Evolutionary conservation across 768 basidiomycete genomes (phyloP), one percentile per base, ranked within the genome.

Genomic region (Russula sp.): DNA sequence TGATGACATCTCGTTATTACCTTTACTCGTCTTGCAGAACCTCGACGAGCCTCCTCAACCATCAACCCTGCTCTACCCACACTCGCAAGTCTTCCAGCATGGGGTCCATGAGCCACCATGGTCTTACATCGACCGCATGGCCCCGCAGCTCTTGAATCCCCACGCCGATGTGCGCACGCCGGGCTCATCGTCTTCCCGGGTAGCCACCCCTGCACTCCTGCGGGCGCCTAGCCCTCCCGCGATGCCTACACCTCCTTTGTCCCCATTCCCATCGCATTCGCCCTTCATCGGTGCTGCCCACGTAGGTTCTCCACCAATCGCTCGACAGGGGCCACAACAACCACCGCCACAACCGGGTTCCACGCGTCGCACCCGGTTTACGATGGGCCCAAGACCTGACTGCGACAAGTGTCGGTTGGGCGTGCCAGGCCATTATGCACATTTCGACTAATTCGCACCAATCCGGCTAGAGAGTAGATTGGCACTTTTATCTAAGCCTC

Each of bases 381-480:
- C 81, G 59, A 88, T 88, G 86, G 86, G 86, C 34, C 87, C 86
- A 4, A 80, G 86, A 11, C 75, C 80, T 3, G 87, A 85, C 68
- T 88, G 86, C 67, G 73, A 83, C 52, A 87, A 86, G 62, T 88
- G 87, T 71, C 76, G 79, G 47, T 71, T 80, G 79, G 56, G 83
- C 5, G 79, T 87, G 1, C 85, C 84, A 69, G 88, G 88, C 3
- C 88, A 90, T 68, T 88, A 80, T 73, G 81, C 84, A 72, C 88
- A 90, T 73, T 77, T 85, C 63, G 80, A 82, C 66, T 85, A 59
- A 73, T 42, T 29, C 39, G 20, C 34, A 16, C n/a, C 14, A 50
- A 10, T 36, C 29, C 10, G 7, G 41, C 14, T 20, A 36, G 32
- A 16, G 32, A 51, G 10, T 42, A 35, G 2, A 34, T 29, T 20